Base-by-base conservation (phyloP, 2,329 filamentous ascomycete species). In the Lecanicillium sp. region DNA sequence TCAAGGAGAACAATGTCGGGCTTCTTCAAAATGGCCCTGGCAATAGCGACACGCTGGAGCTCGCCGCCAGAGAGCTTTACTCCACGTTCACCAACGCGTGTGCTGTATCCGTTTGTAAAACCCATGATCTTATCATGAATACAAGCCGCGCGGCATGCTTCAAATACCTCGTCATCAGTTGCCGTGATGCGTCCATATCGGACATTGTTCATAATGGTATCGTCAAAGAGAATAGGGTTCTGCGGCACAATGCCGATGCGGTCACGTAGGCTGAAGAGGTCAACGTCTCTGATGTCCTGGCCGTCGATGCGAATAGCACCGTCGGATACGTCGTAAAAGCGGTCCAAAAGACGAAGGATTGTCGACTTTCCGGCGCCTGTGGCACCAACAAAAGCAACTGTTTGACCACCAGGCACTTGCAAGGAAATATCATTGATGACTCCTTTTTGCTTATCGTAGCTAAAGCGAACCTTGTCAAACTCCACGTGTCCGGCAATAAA, bases 1-100 rank as follows among this genome's bases (percentile, higher is more conserved):
- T 90, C 85, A 1, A 90, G 70, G 29, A 90, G 70, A 9, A 90
- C 77, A 43, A 89, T 79, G 40, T 85, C 79, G 0, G 85, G 84
- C 42, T 75, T 72, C 58, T 86, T 85, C 46, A 89, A 64, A 34
- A 90, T 72, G 1, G 84, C 82, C 18, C 84, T 75, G 7, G 79
- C 79, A 52, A 83, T 83, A 5, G 79, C 79, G 19, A 83, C 70
- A 33, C 79, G 72, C 49, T 84, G 79, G 5, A 81, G 59, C 52
- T 84, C 79, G 17, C 79, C 79, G 2, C 79, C 79, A 4, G 79
- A 83, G 2, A 84, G 60, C 62, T 78, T 79, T 37, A 68, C 70
- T 42, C 7, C 39, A 33, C 42, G 39, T 41, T 44, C 38, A 19
- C 40, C 40, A 4, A 44, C 37, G 29, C 36, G 40, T 3, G 41